Conservation (phyloP, 1,284 basidiomycete species). For the Farysia itapuensis region DNA sequence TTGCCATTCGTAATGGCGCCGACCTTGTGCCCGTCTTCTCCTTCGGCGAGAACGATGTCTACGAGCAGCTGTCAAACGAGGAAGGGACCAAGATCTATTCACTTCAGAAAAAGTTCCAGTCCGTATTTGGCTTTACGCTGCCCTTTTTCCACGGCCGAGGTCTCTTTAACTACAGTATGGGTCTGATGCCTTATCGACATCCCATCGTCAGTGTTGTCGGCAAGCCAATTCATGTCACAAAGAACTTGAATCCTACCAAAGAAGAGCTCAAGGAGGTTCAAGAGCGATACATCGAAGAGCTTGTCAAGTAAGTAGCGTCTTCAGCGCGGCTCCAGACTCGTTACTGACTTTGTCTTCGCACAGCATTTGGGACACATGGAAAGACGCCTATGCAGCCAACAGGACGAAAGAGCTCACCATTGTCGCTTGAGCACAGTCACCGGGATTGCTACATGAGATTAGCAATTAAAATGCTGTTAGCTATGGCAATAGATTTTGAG, state of each 20-base stretch:
- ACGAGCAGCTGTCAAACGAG: constrained; percentile 91
- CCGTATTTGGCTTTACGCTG: constrained; percentile 89
- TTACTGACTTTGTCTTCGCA: neutral
- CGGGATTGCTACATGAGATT: too few relatives aligned
- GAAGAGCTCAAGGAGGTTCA: constrained; percentile 82
- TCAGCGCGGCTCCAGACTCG: too few relatives aligned
- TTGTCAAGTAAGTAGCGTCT: constrained; percentile 40
- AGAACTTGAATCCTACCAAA: constrained; percentile 76
- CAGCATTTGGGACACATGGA: constrained; percentile 58
- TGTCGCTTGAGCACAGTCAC: constrained; percentile 32
- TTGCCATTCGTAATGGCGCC: constrained; percentile 84
- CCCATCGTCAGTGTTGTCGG: constrained; percentile 93
- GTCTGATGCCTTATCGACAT: constrained; percentile 88
- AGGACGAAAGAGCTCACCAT: constrained; percentile 56
- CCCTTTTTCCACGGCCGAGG: constrained; percentile 81
- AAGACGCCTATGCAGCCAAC: constrained; percentile 55
- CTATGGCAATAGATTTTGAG: neutral
- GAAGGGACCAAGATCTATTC: constrained; percentile 82
- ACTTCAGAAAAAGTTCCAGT: constrained; percentile 52
- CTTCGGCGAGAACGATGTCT: constrained; percentile 99
- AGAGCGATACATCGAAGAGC: constrained; percentile 82
- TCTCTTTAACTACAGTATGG: constrained; percentile 71
- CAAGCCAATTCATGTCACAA: constrained; percentile 77
- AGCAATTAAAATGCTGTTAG: too few relatives aligned
- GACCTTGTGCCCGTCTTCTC: constrained; percentile 61